Evolutionary conservation across 495 filamentous ascomycete genomes (phyloP).

Genomic region (Aspergillus panamensis): DNA sequence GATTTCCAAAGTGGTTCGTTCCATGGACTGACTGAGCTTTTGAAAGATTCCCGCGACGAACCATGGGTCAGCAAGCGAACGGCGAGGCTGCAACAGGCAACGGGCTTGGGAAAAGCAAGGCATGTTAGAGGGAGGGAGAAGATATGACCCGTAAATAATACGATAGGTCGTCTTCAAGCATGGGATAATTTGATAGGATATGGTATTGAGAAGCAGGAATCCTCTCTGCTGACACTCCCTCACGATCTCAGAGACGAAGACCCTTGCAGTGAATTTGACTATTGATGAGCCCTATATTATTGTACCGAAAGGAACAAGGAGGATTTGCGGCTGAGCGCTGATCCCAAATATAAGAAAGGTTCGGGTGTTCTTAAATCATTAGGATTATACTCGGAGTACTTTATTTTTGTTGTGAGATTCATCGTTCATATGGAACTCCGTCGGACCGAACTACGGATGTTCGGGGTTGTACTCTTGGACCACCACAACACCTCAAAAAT

Average conservation of each 20-base stretch:
- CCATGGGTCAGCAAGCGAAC: slow-evolving; percentile 15
- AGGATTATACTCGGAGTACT: too few species aligned
- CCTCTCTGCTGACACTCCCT: too few species aligned
- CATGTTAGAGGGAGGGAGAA: not conserved
- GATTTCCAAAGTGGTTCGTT: not conserved
- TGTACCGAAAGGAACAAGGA: not conserved
- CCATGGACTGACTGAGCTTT: slow-evolving; percentile 1
- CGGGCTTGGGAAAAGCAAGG: not conserved
- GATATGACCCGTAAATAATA: not conserved
- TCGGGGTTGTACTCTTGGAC: too few species aligned
- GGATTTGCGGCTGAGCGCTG: not conserved
- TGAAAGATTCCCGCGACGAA: slow-evolving; percentile 17
- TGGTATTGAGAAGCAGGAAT: not conserved
- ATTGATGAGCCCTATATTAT: not conserved
- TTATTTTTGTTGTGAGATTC: not conserved
- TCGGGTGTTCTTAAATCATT: too few species aligned
- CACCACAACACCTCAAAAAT: too few species aligned
- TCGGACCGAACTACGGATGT: too few species aligned
- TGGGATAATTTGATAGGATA: not conserved
- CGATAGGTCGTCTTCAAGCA: not conserved
- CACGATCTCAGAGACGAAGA: too few species aligned
- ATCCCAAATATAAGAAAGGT: not conserved
- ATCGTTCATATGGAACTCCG: too few species aligned
- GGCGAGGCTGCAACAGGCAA: not conserved
- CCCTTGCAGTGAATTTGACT: slow-evolving; percentile 10